Evolutionary conservation across 2,329 filamentous ascomycete genomes (phyloP).

Genomic region (Amauroascus verrucosus): DNA sequence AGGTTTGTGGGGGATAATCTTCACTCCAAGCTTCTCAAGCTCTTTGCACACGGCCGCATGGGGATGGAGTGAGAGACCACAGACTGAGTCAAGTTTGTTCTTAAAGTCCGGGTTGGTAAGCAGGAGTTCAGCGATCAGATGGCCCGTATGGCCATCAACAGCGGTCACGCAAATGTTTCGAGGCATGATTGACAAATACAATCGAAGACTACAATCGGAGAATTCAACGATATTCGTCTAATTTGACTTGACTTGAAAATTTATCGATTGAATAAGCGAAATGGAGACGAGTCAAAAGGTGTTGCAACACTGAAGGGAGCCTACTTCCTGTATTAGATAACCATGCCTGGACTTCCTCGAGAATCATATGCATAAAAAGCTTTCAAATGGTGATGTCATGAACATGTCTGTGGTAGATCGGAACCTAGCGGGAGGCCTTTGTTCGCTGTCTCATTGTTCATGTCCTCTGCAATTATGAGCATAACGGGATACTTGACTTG

Average conservation of each 20-base stretch:
- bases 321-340: too few species aligned
- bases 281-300: too few species aligned
- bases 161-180: conserved; percentile 43
- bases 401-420: too few species aligned
- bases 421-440: not conserved
- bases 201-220: not conserved
- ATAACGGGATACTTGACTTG: not conserved
- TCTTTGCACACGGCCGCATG: conserved; percentile 31
- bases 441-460: not conserved
- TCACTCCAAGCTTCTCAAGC: conserved; percentile 35
- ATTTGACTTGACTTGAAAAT: too few species aligned
- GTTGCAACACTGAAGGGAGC: too few species aligned
- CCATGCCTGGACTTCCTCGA: too few species aligned
- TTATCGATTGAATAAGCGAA: too few species aligned
- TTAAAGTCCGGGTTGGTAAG: conserved; percentile 38
- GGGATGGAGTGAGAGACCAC: conserved; percentile 32
- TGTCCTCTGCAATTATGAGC: not conserved
- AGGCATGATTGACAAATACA: conserved; percentile 27
- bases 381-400: not conserved
- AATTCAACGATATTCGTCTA: too few species aligned
- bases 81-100: conserved; percentile 34
- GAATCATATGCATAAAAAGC: too few species aligned
- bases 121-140: conserved; percentile 42
- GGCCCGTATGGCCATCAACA: conserved; percentile 43
- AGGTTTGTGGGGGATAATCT: conserved; percentile 35